Base-by-base conservation (phyloP, 345 rosid species). In the Aquilaria malaccensis region DNA sequence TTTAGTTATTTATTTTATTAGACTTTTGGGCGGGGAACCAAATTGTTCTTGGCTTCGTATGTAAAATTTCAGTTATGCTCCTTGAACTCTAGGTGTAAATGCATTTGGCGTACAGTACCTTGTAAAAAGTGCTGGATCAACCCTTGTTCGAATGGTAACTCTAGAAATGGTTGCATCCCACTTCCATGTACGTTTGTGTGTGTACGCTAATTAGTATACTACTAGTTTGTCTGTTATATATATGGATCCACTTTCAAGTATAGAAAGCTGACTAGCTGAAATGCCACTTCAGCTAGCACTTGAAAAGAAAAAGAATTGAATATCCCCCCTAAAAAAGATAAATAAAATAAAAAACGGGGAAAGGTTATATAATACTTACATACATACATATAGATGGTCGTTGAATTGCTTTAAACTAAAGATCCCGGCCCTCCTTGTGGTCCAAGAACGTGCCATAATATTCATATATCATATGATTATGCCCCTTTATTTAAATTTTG, bases 381-480 rank as follows among this genome's bases (percentile, higher is more conserved):
- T 59, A 53, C 45, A 12, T 30, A 15, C 13, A 59, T 41, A 29
- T 51, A 61, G 10, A 13, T 15, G 30, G 45, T 33, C 50, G 14
- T 58, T 50, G 67, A 60, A 51, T 73, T 67, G 64, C 65, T 58
- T 53, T 67, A 43, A 48, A 60, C 65, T 65, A 71, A 74, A 63
- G 67, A 68, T 43, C 62, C 33, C 12, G 29, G 3, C 22, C 22
- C 22, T 22, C 22, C 22, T 13, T 11, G 75, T 68, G 81, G 76
- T 71, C 74, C 76, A 71, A 45, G 13, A 49, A 10, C 11, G 61
- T 22, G 22, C 22, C 22, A 22, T 22, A 22, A 22, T 0, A 22
- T 22, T 22, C 22, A 22, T 22, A 22, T 22, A 22, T 22, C 22
- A 22, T 22, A 22, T 22, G 22, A 22, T 22, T 22, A 22, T 22